phyloP scores from a whole-genome alignment of 2,329 filamentous ascomycete species.

The Trichoderma sp. region DNA sequence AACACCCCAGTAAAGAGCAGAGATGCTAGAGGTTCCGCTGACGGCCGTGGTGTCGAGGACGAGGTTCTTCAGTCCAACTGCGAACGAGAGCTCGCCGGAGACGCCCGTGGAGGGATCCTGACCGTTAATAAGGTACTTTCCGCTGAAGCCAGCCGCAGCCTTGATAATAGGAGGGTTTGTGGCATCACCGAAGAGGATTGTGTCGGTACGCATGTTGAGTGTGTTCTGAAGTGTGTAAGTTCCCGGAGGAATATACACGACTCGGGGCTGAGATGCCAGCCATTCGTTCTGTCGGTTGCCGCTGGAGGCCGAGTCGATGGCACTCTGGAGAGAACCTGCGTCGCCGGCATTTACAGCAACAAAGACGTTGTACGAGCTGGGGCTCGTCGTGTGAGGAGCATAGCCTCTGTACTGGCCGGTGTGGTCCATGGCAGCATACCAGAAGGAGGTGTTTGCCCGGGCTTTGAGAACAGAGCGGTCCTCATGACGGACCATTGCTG shows the following conservation, averaged over 20 bases:
- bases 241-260: conserved; percentile 40
- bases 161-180: conserved; percentile 42
- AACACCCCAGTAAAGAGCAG: conserved; percentile 44
- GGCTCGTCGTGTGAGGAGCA: conserved; percentile 38
- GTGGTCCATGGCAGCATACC: conserved; percentile 44
- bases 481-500: neutral
- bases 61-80: conserved; percentile 43
- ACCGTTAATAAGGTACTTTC: conserved; percentile 33
- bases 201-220: conserved; percentile 43
- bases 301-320: conserved; percentile 38
- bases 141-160: conserved; percentile 36
- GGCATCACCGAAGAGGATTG: conserved; percentile 44
- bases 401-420: conserved; percentile 35
- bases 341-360: conserved; percentile 38
- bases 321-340: conserved; percentile 36
- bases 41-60: conserved; percentile 42
- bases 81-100: conserved; percentile 40
- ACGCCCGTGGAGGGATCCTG: conserved; percentile 35
- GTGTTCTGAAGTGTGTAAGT: conserved; percentile 40
- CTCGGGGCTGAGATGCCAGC: conserved; percentile 44
- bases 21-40: conserved; percentile 32
- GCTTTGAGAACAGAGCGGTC: neutral
- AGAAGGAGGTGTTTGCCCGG: conserved; percentile 31
- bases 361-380: conserved; percentile 38
- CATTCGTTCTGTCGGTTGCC: conserved; percentile 35